Evolutionary conservation across 768 basidiomycete genomes (phyloP).

Genomic region (Coprinopsis cinerea): DNA sequence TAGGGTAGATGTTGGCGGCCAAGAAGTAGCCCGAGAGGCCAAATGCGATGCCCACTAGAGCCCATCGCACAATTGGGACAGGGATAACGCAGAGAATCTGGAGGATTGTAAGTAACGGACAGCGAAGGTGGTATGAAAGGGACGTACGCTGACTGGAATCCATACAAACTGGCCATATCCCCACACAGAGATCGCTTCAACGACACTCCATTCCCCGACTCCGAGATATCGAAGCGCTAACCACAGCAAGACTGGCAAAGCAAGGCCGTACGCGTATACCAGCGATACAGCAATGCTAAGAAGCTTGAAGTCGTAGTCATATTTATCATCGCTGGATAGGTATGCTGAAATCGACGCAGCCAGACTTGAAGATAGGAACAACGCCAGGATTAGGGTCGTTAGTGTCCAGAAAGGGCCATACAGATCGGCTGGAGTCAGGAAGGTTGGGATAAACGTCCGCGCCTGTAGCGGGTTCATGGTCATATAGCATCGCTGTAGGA

Average conservation of each 20-base stretch:
- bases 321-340: constrained; percentile 56
- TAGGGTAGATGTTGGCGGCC: constrained; percentile 78
- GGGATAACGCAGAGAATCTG: constrained; percentile 86
- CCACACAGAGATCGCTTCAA: constrained; percentile 78
- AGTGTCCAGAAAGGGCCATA: constrained; percentile 98
- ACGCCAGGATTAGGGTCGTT: constrained; percentile 87
- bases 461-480: constrained; percentile 72
- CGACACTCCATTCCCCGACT: constrained; percentile 83
- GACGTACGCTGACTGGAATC: constrained; percentile 80
- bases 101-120: not conserved
- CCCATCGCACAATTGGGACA: constrained; percentile 77
- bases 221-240: constrained; percentile 77
- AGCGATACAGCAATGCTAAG: constrained; percentile 77
- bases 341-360: constrained; percentile 85
- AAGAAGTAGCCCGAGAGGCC: constrained; percentile 86
- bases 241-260: constrained; percentile 81
- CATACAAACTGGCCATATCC: constrained; percentile 81
- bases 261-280: constrained; percentile 86
- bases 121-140: no score
- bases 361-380: constrained; percentile 92
- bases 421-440: constrained; percentile 66
- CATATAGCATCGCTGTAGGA: constrained; percentile 68
- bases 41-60: constrained; percentile 66
- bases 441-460: constrained; percentile 50
- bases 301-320: constrained; percentile 82